Evolutionary conservation across 306 rosid genomes (phyloP), one percentile per base, ranked within the genome.

Genomic region (Acacia melanoxylon): DNA sequence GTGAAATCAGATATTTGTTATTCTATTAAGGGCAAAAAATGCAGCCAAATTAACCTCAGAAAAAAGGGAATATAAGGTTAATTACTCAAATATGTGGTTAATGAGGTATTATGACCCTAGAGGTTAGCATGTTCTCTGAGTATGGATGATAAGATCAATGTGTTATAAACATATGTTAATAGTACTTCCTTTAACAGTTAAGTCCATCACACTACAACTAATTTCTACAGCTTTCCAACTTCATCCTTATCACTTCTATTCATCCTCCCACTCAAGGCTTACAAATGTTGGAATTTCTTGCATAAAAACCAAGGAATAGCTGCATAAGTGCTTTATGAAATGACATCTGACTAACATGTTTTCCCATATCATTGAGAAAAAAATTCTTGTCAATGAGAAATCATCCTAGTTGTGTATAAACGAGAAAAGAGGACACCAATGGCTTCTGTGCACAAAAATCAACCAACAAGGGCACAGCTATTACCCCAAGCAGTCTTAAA

Each of bases 201-300:
- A 22, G 9, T 24, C 12, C 35, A 42, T 70, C 37, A 42, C 10
- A 22, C 37, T 70, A 70, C 35, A n/a, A 69, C 52, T 12, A 13
- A 24, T 70, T 44, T 14, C 6, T 70, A 56, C 56, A n/a, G 56
- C 37, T 70, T 70, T n/a, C n/a, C 37, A 22, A 9, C 35, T 42
- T 24, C 52, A 42, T 41, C 31, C 6, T 13, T 70, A 10, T 12
- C 37, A 14, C 56, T 81, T 67, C 24, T 52, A 73, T 73, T 48
- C 40, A 80, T 83, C 71, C 61, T 80, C 76, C 27, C 56, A 73
- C 54, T 74, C 72, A 31, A 80, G 79, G 78, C 62, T 77, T 17
- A 54, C n/a, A 73, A 67, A 45, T 71, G 41, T 45, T 76, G 65
- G 37, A 86, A 76, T 72, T 76, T 37, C 20, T 1, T 19, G 45